Evolutionary conservation across 805 yeast species (phyloP).

Genomic region (Candida sanyiensis): DNA sequence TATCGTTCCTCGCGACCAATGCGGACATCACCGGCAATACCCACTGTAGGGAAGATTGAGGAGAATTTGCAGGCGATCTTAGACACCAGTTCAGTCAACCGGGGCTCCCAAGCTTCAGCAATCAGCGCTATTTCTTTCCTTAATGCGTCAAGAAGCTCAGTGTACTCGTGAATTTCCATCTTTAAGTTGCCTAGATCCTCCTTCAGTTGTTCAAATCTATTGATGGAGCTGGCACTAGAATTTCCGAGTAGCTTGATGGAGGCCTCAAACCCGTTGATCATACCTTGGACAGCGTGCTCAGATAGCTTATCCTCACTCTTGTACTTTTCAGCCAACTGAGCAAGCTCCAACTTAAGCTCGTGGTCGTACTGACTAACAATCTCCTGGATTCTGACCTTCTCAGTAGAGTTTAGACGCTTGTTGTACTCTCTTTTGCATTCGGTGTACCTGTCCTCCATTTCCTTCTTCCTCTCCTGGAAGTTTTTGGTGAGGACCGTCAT

Average conservation of each 20-base stretch:
- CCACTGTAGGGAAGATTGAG: conserved; percentile 62
- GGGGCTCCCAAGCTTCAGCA: conserved; percentile 53
- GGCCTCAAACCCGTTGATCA: conserved; percentile 41
- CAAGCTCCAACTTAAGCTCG: conserved; percentile 35
- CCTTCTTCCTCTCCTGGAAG: conserved; percentile 27
- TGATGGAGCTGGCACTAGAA: conserved; percentile 34
- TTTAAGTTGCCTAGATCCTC: conserved; percentile 21
- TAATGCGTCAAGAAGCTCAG: conserved; percentile 21
- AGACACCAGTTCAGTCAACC: conserved; percentile 45
- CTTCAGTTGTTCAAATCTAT: conserved; percentile 28
- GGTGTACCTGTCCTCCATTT: conserved; percentile 24
- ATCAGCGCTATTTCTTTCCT: conserved; percentile 36
- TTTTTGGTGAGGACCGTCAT: conserved; percentile 27
- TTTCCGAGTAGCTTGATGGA: conserved; percentile 34
- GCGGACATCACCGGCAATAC: conserved; percentile 79
- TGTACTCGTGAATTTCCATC: conserved; percentile 20
- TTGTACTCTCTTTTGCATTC: conserved; percentile 26
- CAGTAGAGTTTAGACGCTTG: conserved; percentile 20
- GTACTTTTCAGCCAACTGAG: conserved; percentile 36
- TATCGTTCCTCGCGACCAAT: conserved; percentile 49
- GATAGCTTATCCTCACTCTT: conserved; percentile 32
- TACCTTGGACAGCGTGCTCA: conserved; percentile 32
- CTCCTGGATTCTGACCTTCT: conserved; percentile 23
- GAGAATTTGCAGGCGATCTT: conserved; percentile 62
- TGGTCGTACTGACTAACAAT: conserved; percentile 32